Evolutionary conservation across 164 flowering plant species (phyloP).

Genomic region (Akebia trifoliata): DNA sequence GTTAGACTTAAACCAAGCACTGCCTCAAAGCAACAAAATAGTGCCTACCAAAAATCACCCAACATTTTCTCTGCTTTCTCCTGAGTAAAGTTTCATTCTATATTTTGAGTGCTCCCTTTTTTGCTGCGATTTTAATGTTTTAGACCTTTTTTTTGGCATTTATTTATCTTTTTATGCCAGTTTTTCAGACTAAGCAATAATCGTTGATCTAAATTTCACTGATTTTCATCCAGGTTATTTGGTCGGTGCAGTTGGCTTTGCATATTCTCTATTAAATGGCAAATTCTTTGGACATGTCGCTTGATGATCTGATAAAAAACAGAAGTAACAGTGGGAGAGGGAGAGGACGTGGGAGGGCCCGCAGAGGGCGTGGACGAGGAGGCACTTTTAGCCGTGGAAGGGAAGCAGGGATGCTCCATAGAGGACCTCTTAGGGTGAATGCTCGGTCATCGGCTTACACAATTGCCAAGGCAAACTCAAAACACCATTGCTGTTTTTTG

Average conservation of each 20-base stretch:
- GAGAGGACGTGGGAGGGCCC: constrained; percentile 58
- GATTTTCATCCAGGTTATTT: neutral
- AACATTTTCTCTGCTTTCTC: too few species aligned
- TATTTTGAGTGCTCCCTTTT: too few species aligned
- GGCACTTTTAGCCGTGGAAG: constrained; percentile 52
- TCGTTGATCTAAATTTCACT: neutral
- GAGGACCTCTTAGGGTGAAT: constrained; percentile 62
- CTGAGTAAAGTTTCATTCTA: too few species aligned
- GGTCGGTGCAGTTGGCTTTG: constrained; percentile 2
- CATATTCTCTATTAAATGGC: constrained; percentile 35
- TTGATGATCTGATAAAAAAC: constrained; percentile 73
- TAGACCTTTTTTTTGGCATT: too few species aligned
- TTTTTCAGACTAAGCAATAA: neutral
- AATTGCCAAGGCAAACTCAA: constrained; percentile 92
- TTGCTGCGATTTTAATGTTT: too few species aligned
- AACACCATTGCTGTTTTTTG: constrained; percentile 49
- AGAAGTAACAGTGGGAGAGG: constrained; percentile 40
- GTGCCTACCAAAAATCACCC: too few species aligned
- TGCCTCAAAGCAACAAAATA: too few species aligned
- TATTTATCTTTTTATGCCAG: too few species aligned
- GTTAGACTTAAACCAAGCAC: too few species aligned
- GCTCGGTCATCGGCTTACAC: constrained; percentile 54
- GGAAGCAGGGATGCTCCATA: constrained; percentile 35
- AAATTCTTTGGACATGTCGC: constrained; percentile 66
- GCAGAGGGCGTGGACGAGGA: constrained; percentile 29